Conservation (phyloP, 2,329 filamentous ascomycete genomes). For the Beauveria medogensis region DNA sequence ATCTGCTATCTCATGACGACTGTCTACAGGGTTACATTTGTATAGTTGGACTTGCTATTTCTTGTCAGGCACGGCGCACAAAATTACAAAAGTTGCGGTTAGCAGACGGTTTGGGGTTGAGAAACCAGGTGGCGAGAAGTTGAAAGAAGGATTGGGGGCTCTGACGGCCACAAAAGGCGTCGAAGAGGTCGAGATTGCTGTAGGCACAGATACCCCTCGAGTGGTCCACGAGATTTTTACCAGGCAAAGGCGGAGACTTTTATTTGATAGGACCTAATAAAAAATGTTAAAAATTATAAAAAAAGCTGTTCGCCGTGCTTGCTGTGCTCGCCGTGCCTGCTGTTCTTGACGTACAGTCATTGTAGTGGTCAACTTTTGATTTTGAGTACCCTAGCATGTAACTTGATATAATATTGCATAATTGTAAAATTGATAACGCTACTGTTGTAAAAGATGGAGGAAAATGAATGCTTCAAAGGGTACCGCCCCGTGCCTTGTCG, state of each 20-base stretch:
- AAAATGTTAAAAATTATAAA: slow-evolving; percentile 11
- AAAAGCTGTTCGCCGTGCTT: not conserved
- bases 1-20: slow-evolving; percentile 21
- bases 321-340: not conserved
- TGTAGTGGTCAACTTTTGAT: no score
- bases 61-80: slow-evolving; percentile 28
- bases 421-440: not conserved
- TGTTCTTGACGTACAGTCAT: not conserved
- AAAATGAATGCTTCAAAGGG: not conserved
- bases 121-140: not conserved
- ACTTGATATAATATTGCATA: not conserved
- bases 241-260: slow-evolving; percentile 7
- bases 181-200: not conserved
- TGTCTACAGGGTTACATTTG: slow-evolving; percentile 25
- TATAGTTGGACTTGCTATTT: slow-evolving; percentile 35
- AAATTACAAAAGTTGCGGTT: slow-evolving; percentile 26
- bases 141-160: not conserved
- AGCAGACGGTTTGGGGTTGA: slow-evolving; percentile 14
- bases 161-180: not conserved
- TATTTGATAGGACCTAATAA: slow-evolving; percentile 10
- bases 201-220: slow-evolving; percentile 8
- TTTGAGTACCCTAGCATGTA: no score
- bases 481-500: not conserved
- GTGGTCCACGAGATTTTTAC: slow-evolving; percentile 6
- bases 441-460: not conserved